Conservation (phyloP, 2,329 filamentous ascomycete species). For the Aspergillus neoniger region DNA sequence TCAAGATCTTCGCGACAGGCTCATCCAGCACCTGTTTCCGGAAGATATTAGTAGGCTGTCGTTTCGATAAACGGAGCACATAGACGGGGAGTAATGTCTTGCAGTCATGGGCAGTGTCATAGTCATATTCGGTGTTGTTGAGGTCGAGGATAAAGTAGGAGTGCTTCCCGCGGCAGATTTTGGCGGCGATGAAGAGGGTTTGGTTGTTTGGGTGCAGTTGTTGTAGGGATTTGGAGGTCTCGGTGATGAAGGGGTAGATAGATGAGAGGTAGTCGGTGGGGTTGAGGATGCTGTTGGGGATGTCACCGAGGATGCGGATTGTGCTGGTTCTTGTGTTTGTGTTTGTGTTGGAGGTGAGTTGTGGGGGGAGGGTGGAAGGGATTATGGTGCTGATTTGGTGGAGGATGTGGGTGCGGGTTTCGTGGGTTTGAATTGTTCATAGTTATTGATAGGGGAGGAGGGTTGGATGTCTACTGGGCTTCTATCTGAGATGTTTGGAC, state of each 20-base stretch:
- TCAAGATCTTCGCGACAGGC: conserved; percentile 9
- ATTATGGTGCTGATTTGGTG: neutral
- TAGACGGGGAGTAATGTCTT: conserved; percentile 14
- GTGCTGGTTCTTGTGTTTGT: neutral
- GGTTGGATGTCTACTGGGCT: too few relatives aligned
- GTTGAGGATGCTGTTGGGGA: conserved; percentile 13
- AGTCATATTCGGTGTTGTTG: conserved; percentile 17
- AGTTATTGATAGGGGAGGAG: too few relatives aligned
- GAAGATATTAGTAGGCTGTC: conserved; percentile 6
- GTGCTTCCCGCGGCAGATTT: conserved; percentile 8
- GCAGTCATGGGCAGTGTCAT: conserved; percentile 19
- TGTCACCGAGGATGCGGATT: conserved; percentile 18
- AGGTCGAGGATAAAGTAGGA: conserved; percentile 20
- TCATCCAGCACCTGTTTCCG: conserved; percentile 8
- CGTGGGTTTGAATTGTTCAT: neutral
- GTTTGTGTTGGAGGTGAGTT: neutral
- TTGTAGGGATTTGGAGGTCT: conserved; percentile 5
- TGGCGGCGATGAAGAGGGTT: conserved; percentile 16
- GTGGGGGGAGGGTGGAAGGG: neutral
- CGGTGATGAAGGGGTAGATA: conserved; percentile 14
- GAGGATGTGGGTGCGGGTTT: neutral
- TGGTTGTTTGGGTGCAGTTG: neutral
- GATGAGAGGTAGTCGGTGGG: conserved; percentile 12
- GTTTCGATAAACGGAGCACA: conserved; percentile 13
- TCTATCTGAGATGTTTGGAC: neutral